These are phyloP conservation scores for Aureobasidium vineae DNA, from an alignment of 2,329 filamentous ascomycete genomes.

Conservation along the genomic window DNA sequence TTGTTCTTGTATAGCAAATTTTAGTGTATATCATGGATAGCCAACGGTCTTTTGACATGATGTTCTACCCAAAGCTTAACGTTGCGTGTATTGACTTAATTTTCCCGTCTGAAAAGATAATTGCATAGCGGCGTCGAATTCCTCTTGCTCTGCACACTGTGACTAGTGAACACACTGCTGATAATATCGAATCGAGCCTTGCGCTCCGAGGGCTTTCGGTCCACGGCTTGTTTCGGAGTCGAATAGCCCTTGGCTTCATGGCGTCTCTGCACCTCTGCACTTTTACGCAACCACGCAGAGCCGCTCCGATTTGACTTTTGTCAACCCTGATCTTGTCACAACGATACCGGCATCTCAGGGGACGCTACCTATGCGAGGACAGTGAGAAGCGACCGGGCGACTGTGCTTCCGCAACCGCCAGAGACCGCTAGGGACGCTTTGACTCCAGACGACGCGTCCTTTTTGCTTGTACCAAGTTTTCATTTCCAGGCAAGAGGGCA, in stretches of 20 bases:
- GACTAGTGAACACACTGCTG: not conserved
- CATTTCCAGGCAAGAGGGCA: not conserved
- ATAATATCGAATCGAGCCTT: not conserved
- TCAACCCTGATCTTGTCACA: conserved; percentile 1
- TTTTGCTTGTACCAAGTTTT: conserved; percentile 15
- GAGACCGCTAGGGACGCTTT: conserved; percentile 11
- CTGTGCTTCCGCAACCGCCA: not conserved
- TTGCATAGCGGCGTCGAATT: not conserved
- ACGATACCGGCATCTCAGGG: conserved; percentile 8
- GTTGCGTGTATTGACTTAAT: too few relatives aligned
- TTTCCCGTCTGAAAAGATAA: too few relatives aligned
- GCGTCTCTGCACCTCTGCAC: not conserved
- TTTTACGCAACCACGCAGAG: conserved; percentile 15
- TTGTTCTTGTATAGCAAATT: conserved; percentile 7
- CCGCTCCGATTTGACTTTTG: conserved; percentile 7
- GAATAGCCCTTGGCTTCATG: not conserved
- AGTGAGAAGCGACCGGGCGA: not conserved
- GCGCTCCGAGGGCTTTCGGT: conserved; percentile 1
- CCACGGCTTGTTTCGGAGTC: conserved; percentile 14
- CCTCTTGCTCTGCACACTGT: not conserved
- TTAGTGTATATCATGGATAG: not conserved
- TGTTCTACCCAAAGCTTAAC: not conserved
- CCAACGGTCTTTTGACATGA: not conserved
- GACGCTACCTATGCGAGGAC: not conserved
- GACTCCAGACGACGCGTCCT: conserved; percentile 14